Evolutionary conservation across 257 asterid genomes (phyloP).

Genomic region (Plectranthus barbatus): DNA sequence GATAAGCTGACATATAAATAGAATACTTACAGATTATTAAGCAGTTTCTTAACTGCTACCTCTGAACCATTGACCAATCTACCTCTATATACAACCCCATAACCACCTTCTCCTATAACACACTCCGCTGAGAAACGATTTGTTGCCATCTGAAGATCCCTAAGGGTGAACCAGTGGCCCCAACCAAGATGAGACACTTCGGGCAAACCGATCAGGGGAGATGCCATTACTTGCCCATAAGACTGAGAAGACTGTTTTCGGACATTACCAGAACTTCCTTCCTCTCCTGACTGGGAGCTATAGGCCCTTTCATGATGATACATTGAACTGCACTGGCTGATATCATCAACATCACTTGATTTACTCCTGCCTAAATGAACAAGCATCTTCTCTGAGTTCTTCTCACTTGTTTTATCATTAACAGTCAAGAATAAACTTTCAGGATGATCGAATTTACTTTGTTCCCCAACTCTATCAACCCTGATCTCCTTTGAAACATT

Average conservation of each 20-base stretch:
- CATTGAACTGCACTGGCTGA: constrained; percentile 76
- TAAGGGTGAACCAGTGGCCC: constrained; percentile 99
- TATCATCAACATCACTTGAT: constrained; percentile 69
- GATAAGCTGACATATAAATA: not conserved
- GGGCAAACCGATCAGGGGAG: constrained; percentile 87
- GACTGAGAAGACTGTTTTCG: constrained; percentile 45
- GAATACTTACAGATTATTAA: constrained; percentile 75
- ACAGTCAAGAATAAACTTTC: constrained; percentile 42
- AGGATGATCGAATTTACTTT: constrained; percentile 29
- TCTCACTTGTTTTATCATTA: constrained; percentile 53
- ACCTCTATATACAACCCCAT: constrained; percentile 88
- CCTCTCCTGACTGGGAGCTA: constrained; percentile 94
- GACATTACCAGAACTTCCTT: constrained; percentile 64
- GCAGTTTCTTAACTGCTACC: constrained; percentile 91
- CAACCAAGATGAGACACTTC: constrained; percentile 93
- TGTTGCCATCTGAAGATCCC: constrained; percentile 87
- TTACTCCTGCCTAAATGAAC: constrained; percentile 71
- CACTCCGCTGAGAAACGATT: constrained; percentile 59
- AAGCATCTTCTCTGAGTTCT: constrained; percentile 55
- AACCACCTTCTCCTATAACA: constrained; percentile 91
- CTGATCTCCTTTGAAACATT: constrained; percentile 67
- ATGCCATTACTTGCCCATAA: constrained; percentile 59
- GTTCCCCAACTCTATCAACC: constrained; percentile 58
- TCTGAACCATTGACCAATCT: constrained; percentile 74
- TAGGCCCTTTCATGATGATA: constrained; percentile 55